Evolutionary conservation across 148 eudicot species (phyloP).

Genomic region (Cornus kousa): DNA sequence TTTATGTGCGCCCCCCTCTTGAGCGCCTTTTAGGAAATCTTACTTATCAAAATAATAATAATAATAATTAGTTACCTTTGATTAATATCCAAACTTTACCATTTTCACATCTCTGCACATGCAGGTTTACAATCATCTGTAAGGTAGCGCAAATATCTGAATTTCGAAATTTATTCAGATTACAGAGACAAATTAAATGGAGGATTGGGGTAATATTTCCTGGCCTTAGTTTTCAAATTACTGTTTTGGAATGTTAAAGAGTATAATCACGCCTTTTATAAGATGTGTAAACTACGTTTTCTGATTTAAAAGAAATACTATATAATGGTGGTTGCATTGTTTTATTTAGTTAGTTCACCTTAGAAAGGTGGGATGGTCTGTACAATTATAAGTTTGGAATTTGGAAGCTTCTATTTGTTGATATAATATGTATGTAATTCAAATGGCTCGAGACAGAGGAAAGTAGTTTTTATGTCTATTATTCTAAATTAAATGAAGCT

Average conservation of each 20-base stretch:
- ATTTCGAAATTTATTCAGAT: background rate
- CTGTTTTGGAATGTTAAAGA: background rate
- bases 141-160: background rate
- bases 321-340: background rate
- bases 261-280: background rate
- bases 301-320: background rate
- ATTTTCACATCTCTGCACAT: background rate
- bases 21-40: too few relatives aligned
- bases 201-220: conserved; percentile 20
- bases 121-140: background rate
- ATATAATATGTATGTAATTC: too few relatives aligned
- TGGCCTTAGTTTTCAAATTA: background rate
- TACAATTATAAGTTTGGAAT: background rate
- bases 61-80: background rate
- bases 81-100: background rate
- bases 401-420: background rate
- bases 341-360: background rate
- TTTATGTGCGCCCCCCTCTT: too few relatives aligned
- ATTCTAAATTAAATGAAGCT: background rate
- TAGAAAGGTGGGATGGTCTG: background rate
- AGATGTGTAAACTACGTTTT: background rate
- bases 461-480: background rate
- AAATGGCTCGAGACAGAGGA: background rate
- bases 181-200: conserved; percentile 8
- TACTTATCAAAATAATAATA: too few relatives aligned